Evolutionary conservation across 1,139 yeast genomes (phyloP).

Genomic region (Taphrina confusa): DNA sequence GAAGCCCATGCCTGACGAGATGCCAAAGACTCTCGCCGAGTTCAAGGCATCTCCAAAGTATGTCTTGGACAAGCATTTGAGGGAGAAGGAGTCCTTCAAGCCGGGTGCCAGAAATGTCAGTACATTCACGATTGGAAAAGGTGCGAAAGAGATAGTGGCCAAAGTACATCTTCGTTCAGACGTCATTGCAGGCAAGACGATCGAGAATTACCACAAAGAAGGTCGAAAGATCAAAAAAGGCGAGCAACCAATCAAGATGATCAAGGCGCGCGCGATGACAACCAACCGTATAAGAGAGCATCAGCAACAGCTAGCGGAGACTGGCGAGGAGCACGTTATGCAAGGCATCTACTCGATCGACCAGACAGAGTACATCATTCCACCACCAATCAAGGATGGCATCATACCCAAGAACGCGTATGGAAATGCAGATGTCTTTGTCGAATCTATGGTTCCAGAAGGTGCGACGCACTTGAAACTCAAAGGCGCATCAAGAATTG

Average conservation of each 20-base stretch:
- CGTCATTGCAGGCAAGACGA: slow-evolving; percentile 65
- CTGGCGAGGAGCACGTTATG: slow-evolving; percentile 52
- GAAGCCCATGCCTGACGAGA: slow-evolving; percentile 61
- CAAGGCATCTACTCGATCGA: slow-evolving; percentile 67
- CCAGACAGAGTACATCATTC: slow-evolving; percentile 70
- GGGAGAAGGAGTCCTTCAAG: slow-evolving; percentile 67
- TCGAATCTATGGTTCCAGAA: slow-evolving; percentile 75
- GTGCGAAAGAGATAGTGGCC: slow-evolving; percentile 40
- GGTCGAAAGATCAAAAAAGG: slow-evolving; percentile 75
- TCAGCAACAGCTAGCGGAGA: slow-evolving; percentile 53
- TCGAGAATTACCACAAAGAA: slow-evolving; percentile 80
- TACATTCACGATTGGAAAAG: slow-evolving; percentile 52
- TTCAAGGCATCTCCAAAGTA: slow-evolving; percentile 84
- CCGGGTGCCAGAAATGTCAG: slow-evolving; percentile 72
- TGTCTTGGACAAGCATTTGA: slow-evolving; percentile 66
- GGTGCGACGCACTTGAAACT: slow-evolving; percentile 63
- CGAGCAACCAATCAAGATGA: slow-evolving; percentile 60
- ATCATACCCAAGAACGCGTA: slow-evolving; percentile 69
- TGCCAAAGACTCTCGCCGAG: slow-evolving; percentile 80
- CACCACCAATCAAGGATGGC: slow-evolving; percentile 69
- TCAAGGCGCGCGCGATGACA: slow-evolving; percentile 43
- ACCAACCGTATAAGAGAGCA: slow-evolving; percentile 44
- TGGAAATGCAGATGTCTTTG: slow-evolving; percentile 81
- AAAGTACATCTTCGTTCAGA: slow-evolving; percentile 66
- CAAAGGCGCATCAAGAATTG: slow-evolving; percentile 54